These are phyloP conservation scores for Cercospora beticola DNA, from an alignment of 2,329 filamentous ascomycete genomes.

Conservation along the genomic window DNA sequence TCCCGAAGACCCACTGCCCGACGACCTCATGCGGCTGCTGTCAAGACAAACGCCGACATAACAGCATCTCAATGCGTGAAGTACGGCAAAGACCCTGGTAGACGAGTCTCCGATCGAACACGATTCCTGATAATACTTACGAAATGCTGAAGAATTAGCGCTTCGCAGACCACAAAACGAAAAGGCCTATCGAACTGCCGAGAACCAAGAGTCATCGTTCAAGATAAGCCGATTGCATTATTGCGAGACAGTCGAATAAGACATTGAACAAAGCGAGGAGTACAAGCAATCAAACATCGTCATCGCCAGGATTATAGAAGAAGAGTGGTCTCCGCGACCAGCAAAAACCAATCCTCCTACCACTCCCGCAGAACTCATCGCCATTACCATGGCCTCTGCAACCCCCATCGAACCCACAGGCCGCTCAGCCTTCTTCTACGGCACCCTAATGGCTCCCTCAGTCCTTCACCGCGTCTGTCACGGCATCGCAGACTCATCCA, in stretches of 20 bases:
- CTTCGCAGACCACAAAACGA: not conserved
- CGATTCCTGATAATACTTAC: not conserved
- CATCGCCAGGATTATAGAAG: not conserved
- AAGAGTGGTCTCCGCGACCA: not conserved
- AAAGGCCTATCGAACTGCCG: not conserved
- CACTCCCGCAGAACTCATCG: not conserved
- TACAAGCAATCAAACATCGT: not conserved
- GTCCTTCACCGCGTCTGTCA: constrained; percentile 86
- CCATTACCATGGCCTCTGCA: not conserved
- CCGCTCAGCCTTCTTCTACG: constrained; percentile 65
- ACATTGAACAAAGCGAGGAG: not conserved
- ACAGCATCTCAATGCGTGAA: not conserved
- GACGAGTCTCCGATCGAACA: too few relatives aligned
- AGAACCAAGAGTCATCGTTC: not conserved
- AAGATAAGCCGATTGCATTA: not conserved
- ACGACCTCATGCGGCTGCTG: not conserved
- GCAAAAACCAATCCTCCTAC: not conserved
- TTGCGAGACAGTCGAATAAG: not conserved
- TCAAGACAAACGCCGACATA: not conserved
- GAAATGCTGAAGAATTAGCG: not conserved
- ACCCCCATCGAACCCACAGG: not conserved
- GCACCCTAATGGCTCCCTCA: constrained; percentile 75
- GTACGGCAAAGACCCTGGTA: not conserved
- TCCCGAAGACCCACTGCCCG: not conserved
- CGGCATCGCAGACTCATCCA: constrained; percentile 54